Evolutionary conservation across 2,329 filamentous ascomycete genomes (phyloP), one percentile per base, ranked within the genome.

Genomic region (Colletotrichum tofieldiae): DNA sequence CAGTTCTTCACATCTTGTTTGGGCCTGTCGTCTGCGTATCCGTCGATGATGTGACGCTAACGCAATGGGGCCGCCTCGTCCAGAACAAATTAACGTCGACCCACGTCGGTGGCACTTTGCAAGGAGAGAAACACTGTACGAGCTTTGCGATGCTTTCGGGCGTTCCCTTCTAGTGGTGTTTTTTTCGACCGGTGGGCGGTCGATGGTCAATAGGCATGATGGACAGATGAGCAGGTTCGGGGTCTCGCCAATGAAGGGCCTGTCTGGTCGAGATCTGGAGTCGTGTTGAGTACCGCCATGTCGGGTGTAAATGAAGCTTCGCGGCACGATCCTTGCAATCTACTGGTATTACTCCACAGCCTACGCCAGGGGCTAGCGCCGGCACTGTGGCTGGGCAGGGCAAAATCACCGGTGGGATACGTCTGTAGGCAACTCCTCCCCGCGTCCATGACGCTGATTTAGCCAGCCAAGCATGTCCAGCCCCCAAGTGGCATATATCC

Each of bases 301-400:
- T 67, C 41, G 67, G 55, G 67, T n/a, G 55, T 61, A 62, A 67
- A 67, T 71, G 52, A 41, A 56, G 32, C 47, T 26, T 49, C 29
- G 63, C 51, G 60, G 49, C 55, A 66, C 58, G 37, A 67, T 67
- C 49, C 49, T 64, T 64, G 37, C 54, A 39, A 23, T n/a, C 7
- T 3, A 7, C 6, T 71, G 55, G 4, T 18, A 4, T 49, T 39
- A 60, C 67, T 61, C 62, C 62, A 41, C 39, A 70, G 47, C 45
- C 37, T 39, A 26, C 49, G 39, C 56, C 52, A 61, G 66, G 66
- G 26, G 20, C n/a, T 7, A 16, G 43, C 35, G 41, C 52, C 60
- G 67, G 61, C 23, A 58, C 26, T 29, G 12, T 3, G 26, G 14
- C 49, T 52, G 16, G 26, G 14, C 49, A 18, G 29, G 26, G 26